phyloP scores from a whole-genome alignment of 2,329 filamentous ascomycete species.

The Alternaria novae-zelandiae region DNA sequence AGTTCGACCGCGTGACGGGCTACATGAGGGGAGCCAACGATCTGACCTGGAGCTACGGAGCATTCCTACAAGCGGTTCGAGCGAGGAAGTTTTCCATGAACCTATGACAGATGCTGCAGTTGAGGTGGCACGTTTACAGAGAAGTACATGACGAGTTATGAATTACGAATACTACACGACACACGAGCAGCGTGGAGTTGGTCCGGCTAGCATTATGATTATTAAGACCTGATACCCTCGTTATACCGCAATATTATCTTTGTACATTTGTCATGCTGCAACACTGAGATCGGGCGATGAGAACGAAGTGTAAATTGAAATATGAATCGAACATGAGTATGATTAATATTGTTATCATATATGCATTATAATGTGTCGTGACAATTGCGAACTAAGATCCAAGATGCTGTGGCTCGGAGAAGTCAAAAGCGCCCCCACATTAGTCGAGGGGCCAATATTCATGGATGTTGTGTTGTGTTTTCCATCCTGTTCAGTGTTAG shows the following conservation, averaged over 20 bases:
- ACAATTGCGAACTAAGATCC: background rate
- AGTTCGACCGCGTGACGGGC: constrained; percentile 51
- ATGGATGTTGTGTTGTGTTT: constrained; percentile 13
- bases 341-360: background rate
- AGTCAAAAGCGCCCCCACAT: too few relatives aligned
- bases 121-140: background rate
- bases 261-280: background rate
- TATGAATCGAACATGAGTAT: background rate
- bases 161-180: constrained; percentile 4
- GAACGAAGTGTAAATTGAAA: background rate
- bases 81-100: constrained; percentile 33
- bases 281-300: accelerated
- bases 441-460: constrained; percentile 29
- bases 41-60: constrained; percentile 56
- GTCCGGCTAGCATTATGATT: background rate
- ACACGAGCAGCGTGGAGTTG: background rate
- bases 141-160: constrained; percentile 15
- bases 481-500: too few relatives aligned
- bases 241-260: background rate
- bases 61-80: constrained; percentile 49
- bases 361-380: background rate
- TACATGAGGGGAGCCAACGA: constrained; percentile 51
- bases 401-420: accelerated
- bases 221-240: constrained; percentile 8
- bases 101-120: constrained; percentile 5